These are phyloP conservation scores for Serendipita vermifera DNA, from an alignment of 768 basidiomycete genomes.

Conservation along the genomic window DNA sequence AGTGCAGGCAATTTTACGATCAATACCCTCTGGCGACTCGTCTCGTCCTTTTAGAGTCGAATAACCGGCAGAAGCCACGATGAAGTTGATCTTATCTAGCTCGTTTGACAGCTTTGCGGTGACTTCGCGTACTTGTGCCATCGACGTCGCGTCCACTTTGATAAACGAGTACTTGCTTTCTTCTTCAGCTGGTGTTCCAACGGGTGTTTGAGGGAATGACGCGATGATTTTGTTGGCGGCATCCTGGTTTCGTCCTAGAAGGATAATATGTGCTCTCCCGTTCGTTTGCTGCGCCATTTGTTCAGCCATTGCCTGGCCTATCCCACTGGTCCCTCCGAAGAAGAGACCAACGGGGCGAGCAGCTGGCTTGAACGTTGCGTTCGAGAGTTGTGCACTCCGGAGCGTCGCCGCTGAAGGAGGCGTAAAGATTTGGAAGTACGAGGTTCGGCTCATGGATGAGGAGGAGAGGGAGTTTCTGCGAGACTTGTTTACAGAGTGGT, in stretches of 20 bases:
- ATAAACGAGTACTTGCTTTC: slow-evolving; percentile 32
- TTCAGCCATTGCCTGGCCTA: slow-evolving; percentile 29
- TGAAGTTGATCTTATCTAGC: slow-evolving; percentile 39
- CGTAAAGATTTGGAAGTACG: too few relatives aligned
- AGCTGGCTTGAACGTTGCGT: slow-evolving; percentile 17
- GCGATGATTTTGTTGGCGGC: slow-evolving; percentile 15
- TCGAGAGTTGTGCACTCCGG: too few relatives aligned
- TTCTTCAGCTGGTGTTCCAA: slow-evolving; percentile 14
- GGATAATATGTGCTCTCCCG: slow-evolving; percentile 16
- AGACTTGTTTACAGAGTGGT: too few relatives aligned
- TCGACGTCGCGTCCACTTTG: slow-evolving; percentile 39
- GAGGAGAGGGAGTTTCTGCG: too few relatives aligned
- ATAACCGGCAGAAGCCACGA: slow-evolving; percentile 36
- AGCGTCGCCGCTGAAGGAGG: too few relatives aligned
- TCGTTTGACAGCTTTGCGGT: slow-evolving; percentile 20
- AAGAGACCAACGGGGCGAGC: slow-evolving; percentile 24
- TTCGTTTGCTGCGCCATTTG: slow-evolving; percentile 11
- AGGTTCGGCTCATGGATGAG: too few relatives aligned
- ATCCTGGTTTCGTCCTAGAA: slow-evolving; percentile 15
- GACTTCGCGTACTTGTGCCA: slow-evolving; percentile 36
- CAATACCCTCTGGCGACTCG: slow-evolving; percentile 35
- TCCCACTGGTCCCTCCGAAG: slow-evolving; percentile 26
- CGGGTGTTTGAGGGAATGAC: slow-evolving; percentile 11
- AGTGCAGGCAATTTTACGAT: slow-evolving; percentile 30
- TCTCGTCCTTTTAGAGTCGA: slow-evolving; percentile 28